These are phyloP conservation scores for Phytophthora fragariaefolia DNA, from an alignment of 352 stramenopile genomes.

Conservation along the genomic window DNA sequence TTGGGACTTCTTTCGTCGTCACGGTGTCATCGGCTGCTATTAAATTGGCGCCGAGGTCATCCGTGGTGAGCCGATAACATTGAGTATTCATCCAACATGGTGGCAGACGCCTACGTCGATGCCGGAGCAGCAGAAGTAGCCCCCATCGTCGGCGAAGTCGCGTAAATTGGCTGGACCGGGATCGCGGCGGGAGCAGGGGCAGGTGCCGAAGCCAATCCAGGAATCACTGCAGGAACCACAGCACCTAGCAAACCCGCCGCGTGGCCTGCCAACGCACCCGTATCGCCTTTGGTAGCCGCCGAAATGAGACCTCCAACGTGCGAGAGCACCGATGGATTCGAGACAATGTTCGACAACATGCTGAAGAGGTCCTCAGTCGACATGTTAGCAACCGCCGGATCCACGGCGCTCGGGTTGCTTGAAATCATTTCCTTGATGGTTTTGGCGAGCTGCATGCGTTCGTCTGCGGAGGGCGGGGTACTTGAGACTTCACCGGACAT, in stretches of 20 bases:
- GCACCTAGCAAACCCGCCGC: not conserved
- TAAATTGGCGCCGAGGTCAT: not conserved
- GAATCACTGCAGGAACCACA: too few species aligned
- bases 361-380: conserved; percentile 12
- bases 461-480: conserved; percentile 1
- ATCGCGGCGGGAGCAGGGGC: too few species aligned
- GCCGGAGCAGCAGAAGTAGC: conserved; percentile 4
- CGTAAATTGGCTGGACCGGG: not conserved
- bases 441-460: conserved; percentile 20
- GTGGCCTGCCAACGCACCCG: not conserved
- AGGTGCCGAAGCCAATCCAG: too few species aligned
- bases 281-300: not conserved
- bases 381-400: conserved; percentile 1
- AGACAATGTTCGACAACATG: not conserved
- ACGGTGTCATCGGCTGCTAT: not conserved
- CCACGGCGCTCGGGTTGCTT: not conserved
- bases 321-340: conserved; percentile 7
- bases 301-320: conserved; percentile 1
- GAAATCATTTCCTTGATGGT: conserved; percentile 21
- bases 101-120: conserved; percentile 3
- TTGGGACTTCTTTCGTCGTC: not conserved
- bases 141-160: not conserved
- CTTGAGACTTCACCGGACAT: too few species aligned
- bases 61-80: not conserved
- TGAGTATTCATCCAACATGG: not conserved